phyloP scores from a whole-genome alignment of 108 stramenopile species.

The Cylindrotheca fusiformis region DNA sequence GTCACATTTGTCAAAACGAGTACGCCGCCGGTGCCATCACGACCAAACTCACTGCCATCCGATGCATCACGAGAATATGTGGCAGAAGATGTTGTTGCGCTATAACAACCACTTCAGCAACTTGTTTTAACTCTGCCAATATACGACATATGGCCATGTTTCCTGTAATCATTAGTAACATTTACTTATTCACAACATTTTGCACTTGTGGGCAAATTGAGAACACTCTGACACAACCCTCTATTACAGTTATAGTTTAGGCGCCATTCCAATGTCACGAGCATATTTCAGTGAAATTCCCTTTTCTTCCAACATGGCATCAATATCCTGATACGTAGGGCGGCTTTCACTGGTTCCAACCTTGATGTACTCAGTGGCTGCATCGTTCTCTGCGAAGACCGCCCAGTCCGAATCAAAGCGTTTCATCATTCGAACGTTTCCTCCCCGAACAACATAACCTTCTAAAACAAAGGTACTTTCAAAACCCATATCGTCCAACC shows the following conservation, averaged over 20 bases:
- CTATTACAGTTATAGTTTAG: conserved; percentile 44
- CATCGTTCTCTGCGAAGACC: conserved; percentile 85
- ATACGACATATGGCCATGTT: no score
- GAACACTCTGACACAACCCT: no score
- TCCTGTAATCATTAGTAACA: no score
- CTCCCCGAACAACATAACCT: conserved; percentile 86
- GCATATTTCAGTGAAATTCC: conserved; percentile 83
- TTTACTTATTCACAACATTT: no score
- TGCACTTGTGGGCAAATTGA: no score
- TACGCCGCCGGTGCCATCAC: not conserved
- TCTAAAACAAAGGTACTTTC: conserved; percentile 61
- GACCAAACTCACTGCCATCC: conserved; percentile 10
- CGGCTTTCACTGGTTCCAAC: conserved; percentile 53
- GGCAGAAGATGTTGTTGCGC: conserved; percentile 37
- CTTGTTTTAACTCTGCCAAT: no score
- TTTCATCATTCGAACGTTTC: conserved; percentile 78
- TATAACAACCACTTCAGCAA: no score
- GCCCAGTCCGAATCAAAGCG: conserved; percentile 78
- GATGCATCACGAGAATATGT: conserved; percentile 34
- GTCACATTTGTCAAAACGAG: conserved; percentile 24
- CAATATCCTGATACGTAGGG: conserved; percentile 85
- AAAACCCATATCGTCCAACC: conserved; percentile 66
- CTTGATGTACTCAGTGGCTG: conserved; percentile 52
- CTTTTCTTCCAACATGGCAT: conserved; percentile 75
- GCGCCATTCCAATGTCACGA: conserved; percentile 72